Evolutionary conservation across 441 rosid species (phyloP).

Genomic region (Brassica balearica): DNA sequence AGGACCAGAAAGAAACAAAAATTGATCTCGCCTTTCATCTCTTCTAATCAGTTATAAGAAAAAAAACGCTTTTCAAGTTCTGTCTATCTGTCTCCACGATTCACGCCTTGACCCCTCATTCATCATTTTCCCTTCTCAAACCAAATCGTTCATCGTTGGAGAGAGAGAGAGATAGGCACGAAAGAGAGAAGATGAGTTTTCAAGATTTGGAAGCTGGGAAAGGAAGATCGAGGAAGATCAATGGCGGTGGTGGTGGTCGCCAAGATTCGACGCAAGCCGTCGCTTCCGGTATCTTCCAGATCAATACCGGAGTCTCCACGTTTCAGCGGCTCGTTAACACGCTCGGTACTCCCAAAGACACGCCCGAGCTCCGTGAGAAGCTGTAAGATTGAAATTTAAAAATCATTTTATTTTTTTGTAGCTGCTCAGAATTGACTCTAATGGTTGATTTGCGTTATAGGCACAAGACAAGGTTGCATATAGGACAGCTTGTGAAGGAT

Average conservation of each 20-base stretch:
- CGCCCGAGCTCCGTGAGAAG: slow-evolving; percentile 93
- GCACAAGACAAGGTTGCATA: slow-evolving; percentile 83
- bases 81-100: slow-evolving; percentile 39
- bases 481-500: slow-evolving; percentile 89
- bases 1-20: slow-evolving; percentile 1
- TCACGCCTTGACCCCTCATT: slow-evolving; percentile 36
- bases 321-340: slow-evolving; percentile 90
- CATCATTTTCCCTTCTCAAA: neutral
- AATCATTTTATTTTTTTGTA: too few relatives aligned
- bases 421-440: neutral
- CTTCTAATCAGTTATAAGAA: slow-evolving; percentile 6
- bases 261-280: slow-evolving; percentile 89
- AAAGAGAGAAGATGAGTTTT: slow-evolving; percentile 70
- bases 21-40: neutral
- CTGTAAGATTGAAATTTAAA: slow-evolving; percentile 49
- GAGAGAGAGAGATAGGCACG: too few relatives aligned
- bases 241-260: slow-evolving; percentile 53
- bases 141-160: neutral
- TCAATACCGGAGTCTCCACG: slow-evolving; percentile 89
- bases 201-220: slow-evolving; percentile 89
- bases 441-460: slow-evolving; percentile 43
- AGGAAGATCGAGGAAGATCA: slow-evolving; percentile 59
- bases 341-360: slow-evolving; percentile 95
- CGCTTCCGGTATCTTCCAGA: slow-evolving; percentile 94
- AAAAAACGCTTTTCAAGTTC: slow-evolving; percentile 14